Conservation (phyloP, 208 protist species). For the Crithidia sp. region DNA sequence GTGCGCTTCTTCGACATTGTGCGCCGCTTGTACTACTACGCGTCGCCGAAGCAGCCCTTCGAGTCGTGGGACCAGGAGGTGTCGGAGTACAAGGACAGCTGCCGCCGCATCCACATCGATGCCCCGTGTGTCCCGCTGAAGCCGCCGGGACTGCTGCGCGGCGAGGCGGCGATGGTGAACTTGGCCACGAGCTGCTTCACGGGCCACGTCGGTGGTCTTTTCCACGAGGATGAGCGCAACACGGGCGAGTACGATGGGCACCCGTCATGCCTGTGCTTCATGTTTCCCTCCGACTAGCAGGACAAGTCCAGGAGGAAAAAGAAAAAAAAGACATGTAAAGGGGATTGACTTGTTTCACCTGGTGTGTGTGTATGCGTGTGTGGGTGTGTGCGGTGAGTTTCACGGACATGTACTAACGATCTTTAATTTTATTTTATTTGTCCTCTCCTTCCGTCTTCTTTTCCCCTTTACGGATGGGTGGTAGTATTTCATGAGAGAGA, state of each 20-base stretch:
- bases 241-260: conserved; percentile 28
- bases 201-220: conserved; percentile 28
- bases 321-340: neutral
- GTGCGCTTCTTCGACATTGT: conserved; percentile 67
- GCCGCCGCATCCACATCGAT: conserved; percentile 59
- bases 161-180: conserved; percentile 47
- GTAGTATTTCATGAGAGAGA: too few relatives aligned
- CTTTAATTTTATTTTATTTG: neutral
- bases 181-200: conserved; percentile 56
- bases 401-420: too few relatives aligned
- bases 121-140: conserved; percentile 26
- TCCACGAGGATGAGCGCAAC: conserved; percentile 30
- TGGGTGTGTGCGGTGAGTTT: too few relatives aligned
- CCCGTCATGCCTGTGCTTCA: conserved; percentile 39
- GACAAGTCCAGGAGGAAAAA: conserved; percentile 1
- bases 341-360: neutral
- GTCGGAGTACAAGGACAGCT: conserved; percentile 78
- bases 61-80: conserved; percentile 71
- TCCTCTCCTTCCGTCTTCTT: conserved; percentile 1
- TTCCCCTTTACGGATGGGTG: neutral
- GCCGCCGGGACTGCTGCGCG: conserved; percentile 28
- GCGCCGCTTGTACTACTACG: conserved; percentile 54
- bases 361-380: too few relatives aligned
- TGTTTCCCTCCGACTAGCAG: conserved; percentile 38
- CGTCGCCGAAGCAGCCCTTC: conserved; percentile 53